A percentile compares a stretch with the other conserved stretches of the same genome.
Evolutionary conservation across 805 yeast species (phyloP).

Genomic region (Millerozyma miso): DNA sequence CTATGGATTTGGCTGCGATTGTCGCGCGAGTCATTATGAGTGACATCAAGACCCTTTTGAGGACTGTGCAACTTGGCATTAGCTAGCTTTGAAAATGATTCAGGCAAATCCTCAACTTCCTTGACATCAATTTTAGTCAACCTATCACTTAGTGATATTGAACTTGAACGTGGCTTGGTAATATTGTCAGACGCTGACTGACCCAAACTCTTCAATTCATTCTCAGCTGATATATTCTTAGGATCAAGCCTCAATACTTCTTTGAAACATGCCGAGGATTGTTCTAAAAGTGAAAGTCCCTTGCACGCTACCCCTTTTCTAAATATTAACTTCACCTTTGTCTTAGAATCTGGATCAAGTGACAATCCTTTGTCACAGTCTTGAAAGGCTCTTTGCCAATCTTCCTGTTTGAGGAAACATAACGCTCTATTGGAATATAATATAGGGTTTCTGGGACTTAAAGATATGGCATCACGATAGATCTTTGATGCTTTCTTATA

Average conservation of each 20-base stretch:
- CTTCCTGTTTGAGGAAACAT: constrained; percentile 50
- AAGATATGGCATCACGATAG: constrained; percentile 53
- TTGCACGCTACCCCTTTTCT: constrained; percentile 44
- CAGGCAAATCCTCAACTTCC: constrained; percentile 44
- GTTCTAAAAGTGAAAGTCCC: constrained; percentile 17
- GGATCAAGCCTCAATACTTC: constrained; percentile 41
- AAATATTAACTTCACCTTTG: constrained; percentile 47
- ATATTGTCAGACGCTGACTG: neutral
- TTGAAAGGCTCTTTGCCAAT: constrained; percentile 45
- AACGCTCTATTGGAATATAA: constrained; percentile 67
- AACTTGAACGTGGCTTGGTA: neutral
- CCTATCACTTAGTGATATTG: neutral
- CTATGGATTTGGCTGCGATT: neutral
- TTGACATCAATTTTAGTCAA: constrained; percentile 27
- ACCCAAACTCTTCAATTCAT: constrained; percentile 24
- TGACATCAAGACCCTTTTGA: neutral
- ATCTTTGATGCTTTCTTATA: constrained; percentile 48
- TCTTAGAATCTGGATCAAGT: constrained; percentile 22
- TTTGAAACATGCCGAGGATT: constrained; percentile 26
- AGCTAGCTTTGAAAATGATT: constrained; percentile 17
- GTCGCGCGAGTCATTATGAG: neutral
- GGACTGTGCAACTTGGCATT: neutral
- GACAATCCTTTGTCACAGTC: constrained; percentile 50
- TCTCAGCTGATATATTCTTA: constrained; percentile 31
- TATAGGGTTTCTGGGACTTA: constrained; percentile 49